Evolutionary conservation across 306 rosid species (phyloP), one percentile per base, ranked within the genome.

Genomic region (Oxytropis ochrocephala): DNA sequence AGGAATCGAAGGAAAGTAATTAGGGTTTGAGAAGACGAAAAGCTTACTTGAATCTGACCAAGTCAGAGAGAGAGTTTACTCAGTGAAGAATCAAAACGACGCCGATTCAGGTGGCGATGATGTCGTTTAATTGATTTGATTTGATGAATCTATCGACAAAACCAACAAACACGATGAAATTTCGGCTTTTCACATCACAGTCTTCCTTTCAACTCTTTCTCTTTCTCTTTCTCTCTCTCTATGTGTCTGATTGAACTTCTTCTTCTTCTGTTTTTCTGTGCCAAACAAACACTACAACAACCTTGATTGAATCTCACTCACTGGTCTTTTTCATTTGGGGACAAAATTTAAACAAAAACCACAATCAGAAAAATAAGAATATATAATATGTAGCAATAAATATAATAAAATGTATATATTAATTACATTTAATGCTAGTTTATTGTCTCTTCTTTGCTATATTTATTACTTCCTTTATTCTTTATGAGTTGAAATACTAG

Each of bases 21-120:
- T 85, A 85, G 90, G 88, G 87, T 83, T 89, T 77, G 51, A 33
- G n/a, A 14, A 74, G 66, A 70, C 38, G 7, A 59, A 72, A 35
- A 24, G 66, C 70, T 74, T 74, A 74, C 79, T 65, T 64, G 88
- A 88, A 85, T 85, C 93, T 72, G 86, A 84, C 65, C 19, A 5
- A 42, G 73, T 69, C 73, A 44, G 67, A 51, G 58, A 8, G 43
- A 67, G 29, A 24, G 29, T 24, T 12, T 30, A 44, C 33, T 35
- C 17, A 60, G 49, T 52, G 73, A 18, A 60, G 11, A 42, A 65
- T 64, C 69, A 48, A 74, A 61, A 62, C 74, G 79, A 74, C 73
- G 59, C 49, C 72, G 84, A 85, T 59, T 88, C 80, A 76, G 80
- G 56, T 57, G 72, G 41, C 62, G 61, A 60, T 36, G 13, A 4